Conservation (phyloP, 768 basidiomycete genomes). For the Psilocybe sp. region DNA sequence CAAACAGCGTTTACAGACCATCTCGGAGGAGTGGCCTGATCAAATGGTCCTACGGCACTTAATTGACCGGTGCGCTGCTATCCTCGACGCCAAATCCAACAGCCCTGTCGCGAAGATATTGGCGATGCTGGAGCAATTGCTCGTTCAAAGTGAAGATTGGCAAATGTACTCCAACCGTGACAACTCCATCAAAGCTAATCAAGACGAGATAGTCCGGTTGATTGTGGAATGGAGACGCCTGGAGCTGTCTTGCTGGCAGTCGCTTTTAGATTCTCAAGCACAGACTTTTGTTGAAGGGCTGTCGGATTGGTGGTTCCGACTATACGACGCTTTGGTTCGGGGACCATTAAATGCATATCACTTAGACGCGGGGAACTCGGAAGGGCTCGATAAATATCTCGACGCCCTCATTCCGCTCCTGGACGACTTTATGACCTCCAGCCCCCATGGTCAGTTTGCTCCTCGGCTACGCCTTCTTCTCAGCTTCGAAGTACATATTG, state of each 20-base stretch:
- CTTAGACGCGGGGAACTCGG: constrained; percentile 25
- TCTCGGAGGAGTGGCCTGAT: constrained; percentile 89
- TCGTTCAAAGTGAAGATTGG: constrained; percentile 92
- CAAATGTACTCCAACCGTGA: constrained; percentile 93
- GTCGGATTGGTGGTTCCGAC: constrained; percentile 83
- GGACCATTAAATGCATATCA: constrained; percentile 53
- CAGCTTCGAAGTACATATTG: constrained; percentile 60
- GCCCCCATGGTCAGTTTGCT: constrained; percentile 83
- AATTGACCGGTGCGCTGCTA: constrained; percentile 60
- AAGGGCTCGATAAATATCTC: constrained; percentile 50
- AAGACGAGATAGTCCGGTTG: constrained; percentile 60
- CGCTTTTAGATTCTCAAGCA: constrained; percentile 71
- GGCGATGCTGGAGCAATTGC: constrained; percentile 78
- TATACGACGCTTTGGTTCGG: constrained; percentile 77
- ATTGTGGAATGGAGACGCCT: constrained; percentile 90
- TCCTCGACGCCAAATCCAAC: constrained; percentile 58
- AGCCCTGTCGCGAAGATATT: constrained; percentile 83
- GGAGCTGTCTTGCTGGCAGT: constrained; percentile 86
- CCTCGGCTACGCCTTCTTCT: constrained; percentile 63
- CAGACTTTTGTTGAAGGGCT: constrained; percentile 46
- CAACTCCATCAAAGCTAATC: constrained; percentile 72
- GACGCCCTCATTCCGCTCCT: constrained; percentile 70
- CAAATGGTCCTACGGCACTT: constrained; percentile 96
- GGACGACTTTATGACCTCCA: constrained; percentile 70
- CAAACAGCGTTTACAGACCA: constrained; percentile 43